These are phyloP conservation scores for Waltiozyma solani DNA, from an alignment of 1,139 yeast species.

Conservation along the genomic window DNA sequence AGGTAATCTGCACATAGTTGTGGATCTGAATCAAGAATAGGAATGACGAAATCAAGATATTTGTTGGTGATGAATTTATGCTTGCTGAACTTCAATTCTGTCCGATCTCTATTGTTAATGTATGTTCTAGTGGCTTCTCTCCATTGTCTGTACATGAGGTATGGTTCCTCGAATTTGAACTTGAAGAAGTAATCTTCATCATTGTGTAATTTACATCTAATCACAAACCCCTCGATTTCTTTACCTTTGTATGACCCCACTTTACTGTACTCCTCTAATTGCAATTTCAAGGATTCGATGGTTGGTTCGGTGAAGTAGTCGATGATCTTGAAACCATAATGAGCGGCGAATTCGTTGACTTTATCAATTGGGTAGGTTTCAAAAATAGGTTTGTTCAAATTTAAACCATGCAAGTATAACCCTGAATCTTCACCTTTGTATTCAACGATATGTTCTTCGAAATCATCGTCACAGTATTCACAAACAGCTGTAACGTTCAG, in stretches of 20 bases:
- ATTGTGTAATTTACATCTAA: slow-evolving; percentile 40
- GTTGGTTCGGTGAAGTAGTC: slow-evolving; percentile 32
- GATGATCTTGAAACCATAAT: slow-evolving; percentile 65
- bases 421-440: slow-evolving; percentile 66
- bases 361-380: slow-evolving; percentile 49
- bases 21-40: slow-evolving; percentile 39
- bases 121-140: slow-evolving; percentile 72
- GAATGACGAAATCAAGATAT: slow-evolving; percentile 58
- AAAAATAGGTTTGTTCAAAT: slow-evolving; percentile 55
- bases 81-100: slow-evolving; percentile 33
- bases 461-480: slow-evolving; percentile 84
- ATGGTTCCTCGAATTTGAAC: slow-evolving; percentile 93
- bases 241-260: slow-evolving; percentile 63
- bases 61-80: slow-evolving; percentile 53
- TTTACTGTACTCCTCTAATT: slow-evolving; percentile 46
- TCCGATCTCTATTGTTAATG: slow-evolving; percentile 33
- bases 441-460: slow-evolving; percentile 89
- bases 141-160: slow-evolving; percentile 80
- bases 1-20: slow-evolving; percentile 34
- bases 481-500: slow-evolving; percentile 76
- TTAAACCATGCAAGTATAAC: slow-evolving; percentile 82
- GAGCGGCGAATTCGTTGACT: slow-evolving; percentile 49
- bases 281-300: slow-evolving; percentile 33
- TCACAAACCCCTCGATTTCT: slow-evolving; percentile 91
- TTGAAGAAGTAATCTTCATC: slow-evolving; percentile 67